phyloP scores from a whole-genome alignment of 345 rosid genomes.

The Populus simonii region DNA sequence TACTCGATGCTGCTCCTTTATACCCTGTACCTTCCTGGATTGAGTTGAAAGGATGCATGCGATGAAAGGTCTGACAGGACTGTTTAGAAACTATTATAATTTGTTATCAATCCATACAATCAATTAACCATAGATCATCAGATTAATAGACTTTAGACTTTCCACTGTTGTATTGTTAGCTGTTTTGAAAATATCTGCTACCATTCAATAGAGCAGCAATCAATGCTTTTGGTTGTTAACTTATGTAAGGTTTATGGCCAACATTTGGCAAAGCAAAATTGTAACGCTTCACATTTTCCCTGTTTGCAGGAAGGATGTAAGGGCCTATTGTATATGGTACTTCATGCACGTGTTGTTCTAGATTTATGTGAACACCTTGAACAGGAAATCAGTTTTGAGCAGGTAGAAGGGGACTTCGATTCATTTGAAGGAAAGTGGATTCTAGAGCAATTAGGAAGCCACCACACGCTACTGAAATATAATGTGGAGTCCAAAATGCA shows the following conservation, averaged over 20 bases:
- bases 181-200: background rate
- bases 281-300: background rate
- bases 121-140: background rate
- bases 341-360: slow-evolving; percentile 91
- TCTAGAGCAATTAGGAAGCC: slow-evolving; percentile 82
- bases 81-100: background rate
- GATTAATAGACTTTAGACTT: too few species aligned
- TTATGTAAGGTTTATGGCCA: background rate
- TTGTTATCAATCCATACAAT: background rate
- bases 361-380: slow-evolving; percentile 78
- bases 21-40: background rate
- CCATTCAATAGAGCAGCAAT: background rate
- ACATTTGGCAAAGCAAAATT: background rate
- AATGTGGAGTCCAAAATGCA: slow-evolving; percentile 88
- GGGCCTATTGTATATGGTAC: slow-evolving; percentile 90
- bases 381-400: slow-evolving; percentile 81
- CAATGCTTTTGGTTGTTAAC: background rate
- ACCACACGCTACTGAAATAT: slow-evolving; percentile 87
- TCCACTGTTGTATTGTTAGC: background rate
- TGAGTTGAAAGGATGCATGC: background rate
- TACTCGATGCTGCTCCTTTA: background rate
- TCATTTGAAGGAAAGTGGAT: slow-evolving; percentile 93
- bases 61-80: background rate
- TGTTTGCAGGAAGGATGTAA: slow-evolving; percentile 87
- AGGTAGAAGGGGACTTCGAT: slow-evolving; percentile 92